Evolutionary conservation across 169 alveolate genomes (phyloP).

Genomic region (Plasmodium fragile): DNA sequence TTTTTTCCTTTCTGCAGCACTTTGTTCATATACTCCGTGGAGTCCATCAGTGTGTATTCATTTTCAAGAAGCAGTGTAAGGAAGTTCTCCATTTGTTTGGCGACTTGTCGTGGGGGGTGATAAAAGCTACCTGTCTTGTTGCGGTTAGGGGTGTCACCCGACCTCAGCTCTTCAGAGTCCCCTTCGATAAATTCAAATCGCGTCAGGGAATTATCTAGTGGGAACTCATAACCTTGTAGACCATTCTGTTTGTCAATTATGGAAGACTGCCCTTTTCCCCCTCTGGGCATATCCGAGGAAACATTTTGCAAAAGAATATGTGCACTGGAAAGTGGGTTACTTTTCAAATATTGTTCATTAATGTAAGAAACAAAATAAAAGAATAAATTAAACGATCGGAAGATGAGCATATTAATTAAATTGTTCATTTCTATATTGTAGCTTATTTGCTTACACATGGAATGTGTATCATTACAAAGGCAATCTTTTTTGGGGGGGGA

Average conservation of each 20-base stretch:
- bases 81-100: constrained; percentile 52
- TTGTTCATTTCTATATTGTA: constrained; percentile 58
- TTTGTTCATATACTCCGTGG: constrained; percentile 30
- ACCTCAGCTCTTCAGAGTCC: constrained; percentile 19
- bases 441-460: constrained; percentile 44
- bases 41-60: constrained; percentile 61
- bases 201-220: constrained; percentile 43
- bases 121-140: background rate
- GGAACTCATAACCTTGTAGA: constrained; percentile 46
- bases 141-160: background rate
- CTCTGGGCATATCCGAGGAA: background rate
- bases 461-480: constrained; percentile 14
- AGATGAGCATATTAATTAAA: constrained; percentile 60
- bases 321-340: background rate
- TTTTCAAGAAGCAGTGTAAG: constrained; percentile 48
- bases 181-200: constrained; percentile 35
- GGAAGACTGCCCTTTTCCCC: background rate
- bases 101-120: background rate
- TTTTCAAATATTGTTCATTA: background rate
- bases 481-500: background rate
- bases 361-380: constrained; percentile 49
- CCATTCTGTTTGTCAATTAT: background rate
- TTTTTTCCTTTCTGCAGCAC: constrained; percentile 5
- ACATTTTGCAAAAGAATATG: constrained; percentile 32
- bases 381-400: constrained; percentile 72